phyloP scores from a whole-genome alignment of 768 basidiomycete species.

The Lactifluus echinatus region DNA sequence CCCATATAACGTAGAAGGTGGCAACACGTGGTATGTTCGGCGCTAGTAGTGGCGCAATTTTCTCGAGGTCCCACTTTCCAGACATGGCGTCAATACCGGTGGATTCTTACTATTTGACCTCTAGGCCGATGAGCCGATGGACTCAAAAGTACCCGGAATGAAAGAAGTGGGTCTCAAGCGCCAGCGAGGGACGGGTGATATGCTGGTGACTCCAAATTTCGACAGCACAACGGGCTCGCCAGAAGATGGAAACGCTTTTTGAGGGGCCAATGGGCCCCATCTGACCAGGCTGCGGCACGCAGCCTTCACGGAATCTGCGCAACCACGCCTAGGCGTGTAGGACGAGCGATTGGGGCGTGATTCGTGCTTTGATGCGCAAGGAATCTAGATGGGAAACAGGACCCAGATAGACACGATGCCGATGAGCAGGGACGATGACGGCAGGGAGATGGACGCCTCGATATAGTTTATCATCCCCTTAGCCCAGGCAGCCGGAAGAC shows the following conservation, averaged over 20 bases:
- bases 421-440: background rate
- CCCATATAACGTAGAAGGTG: too few relatives aligned
- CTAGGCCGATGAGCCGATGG: background rate
- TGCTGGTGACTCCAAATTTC: background rate
- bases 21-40: background rate
- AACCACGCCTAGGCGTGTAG: slow-evolving; percentile 10
- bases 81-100: background rate
- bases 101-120: background rate
- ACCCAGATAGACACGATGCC: slow-evolving; percentile 10
- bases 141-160: slow-evolving; percentile 5
- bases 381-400: slow-evolving; percentile 10
- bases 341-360: slow-evolving; percentile 10
- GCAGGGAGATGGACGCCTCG: slow-evolving; percentile 8
- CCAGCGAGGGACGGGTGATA: background rate
- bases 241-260: background rate
- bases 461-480: slow-evolving; percentile 12
- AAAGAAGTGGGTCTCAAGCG: background rate
- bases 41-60: background rate
- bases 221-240: background rate
- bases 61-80: background rate
- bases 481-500: background rate
- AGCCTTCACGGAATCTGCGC: slow-evolving; percentile 16
- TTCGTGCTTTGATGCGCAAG: background rate
- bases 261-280: background rate
- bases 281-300: background rate